Percentiles rank a stretch among this genome's conserved stretches.
These are phyloP conservation scores for Arabidopsis lyrata DNA, from an alignment of 441 rosid species.

Conservation along the genomic window DNA sequence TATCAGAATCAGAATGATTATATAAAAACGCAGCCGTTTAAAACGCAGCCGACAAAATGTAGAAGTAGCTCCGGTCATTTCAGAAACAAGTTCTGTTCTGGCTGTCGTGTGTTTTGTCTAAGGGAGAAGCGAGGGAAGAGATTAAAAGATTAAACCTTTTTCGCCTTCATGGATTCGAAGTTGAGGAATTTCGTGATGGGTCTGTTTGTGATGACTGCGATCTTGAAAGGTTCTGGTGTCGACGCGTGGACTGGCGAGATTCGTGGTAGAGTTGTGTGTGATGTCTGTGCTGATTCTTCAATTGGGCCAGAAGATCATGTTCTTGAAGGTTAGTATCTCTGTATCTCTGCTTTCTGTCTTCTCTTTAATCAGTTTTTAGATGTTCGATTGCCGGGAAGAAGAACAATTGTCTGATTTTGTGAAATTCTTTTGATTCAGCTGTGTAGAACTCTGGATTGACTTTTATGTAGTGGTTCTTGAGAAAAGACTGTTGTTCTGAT, in stretches of 20 bases:
- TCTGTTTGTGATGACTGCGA: conserved; percentile 41
- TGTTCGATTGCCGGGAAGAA: not conserved
- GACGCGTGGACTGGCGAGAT: conserved; percentile 92
- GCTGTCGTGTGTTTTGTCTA: not conserved
- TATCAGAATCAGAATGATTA: not conserved
- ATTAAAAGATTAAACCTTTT: conserved; percentile 8
- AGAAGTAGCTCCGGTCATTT: conserved; percentile 30
- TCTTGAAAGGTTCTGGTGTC: conserved; percentile 48
- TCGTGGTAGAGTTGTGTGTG: conserved; percentile 90
- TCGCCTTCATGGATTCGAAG: conserved; percentile 48
- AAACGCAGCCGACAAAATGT: conserved; percentile 29
- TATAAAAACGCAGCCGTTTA: not conserved
- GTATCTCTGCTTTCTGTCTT: not conserved
- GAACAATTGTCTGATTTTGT: no score
- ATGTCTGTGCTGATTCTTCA: conserved; percentile 86
- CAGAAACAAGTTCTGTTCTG: conserved; percentile 12
- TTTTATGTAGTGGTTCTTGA: not conserved
- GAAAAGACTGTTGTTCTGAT: not conserved
- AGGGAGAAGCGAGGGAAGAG: conserved; percentile 13
- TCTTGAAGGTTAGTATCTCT: conserved; percentile 63
- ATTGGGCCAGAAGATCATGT: conserved; percentile 95
- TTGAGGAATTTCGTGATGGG: conserved; percentile 43
- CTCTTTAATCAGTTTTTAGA: not conserved
- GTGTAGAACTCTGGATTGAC: conserved; percentile 2
- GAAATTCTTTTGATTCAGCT: conserved; percentile 19